phyloP scores from a whole-genome alignment of 768 basidiomycete genomes.

The Hygrophorus russula region DNA sequence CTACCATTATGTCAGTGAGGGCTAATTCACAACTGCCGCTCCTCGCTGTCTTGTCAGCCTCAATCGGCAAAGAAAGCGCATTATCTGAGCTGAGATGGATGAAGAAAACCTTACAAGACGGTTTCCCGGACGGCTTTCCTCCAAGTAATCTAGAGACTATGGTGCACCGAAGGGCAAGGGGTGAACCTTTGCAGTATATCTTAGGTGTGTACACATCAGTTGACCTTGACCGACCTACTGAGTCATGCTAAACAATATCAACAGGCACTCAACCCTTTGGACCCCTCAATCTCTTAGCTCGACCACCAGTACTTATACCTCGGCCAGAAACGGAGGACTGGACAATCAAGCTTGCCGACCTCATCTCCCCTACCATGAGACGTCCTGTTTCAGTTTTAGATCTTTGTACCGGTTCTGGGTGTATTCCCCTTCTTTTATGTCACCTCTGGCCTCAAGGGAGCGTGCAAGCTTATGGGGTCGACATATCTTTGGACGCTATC shows the following conservation, averaged over 20 bases:
- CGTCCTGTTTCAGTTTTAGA: slow-evolving; percentile 51
- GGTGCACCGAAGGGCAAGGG: slow-evolving; percentile 46
- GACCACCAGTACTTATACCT: slow-evolving; percentile 83
- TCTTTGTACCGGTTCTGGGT: slow-evolving; percentile 88
- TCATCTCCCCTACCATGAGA: slow-evolving; percentile 24
- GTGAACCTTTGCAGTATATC: slow-evolving; percentile 88
- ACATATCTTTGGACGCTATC: slow-evolving; percentile 54
- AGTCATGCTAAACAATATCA: slow-evolving; percentile 6
- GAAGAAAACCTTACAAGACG: slow-evolving; percentile 14
- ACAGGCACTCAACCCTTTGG: slow-evolving; percentile 84
- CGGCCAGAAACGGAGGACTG: slow-evolving; percentile 91
- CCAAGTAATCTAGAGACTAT: slow-evolving; percentile 24
- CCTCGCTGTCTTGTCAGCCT: slow-evolving; percentile 12
- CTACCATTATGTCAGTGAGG: too few relatives aligned
- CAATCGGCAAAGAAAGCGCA: slow-evolving; percentile 27
- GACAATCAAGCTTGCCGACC: slow-evolving; percentile 48
- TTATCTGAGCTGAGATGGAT: slow-evolving; percentile 33
- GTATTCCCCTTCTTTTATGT: slow-evolving; percentile 81
- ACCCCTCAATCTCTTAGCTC: slow-evolving; percentile 57
- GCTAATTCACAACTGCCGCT: background rate
- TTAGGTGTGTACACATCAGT: slow-evolving; percentile 42
- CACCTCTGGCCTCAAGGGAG: slow-evolving; percentile 48
- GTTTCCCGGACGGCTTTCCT: background rate
- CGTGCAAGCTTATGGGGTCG: slow-evolving; percentile 50
- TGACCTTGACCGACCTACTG: slow-evolving; percentile 6